Percentiles rank a stretch among this genome's conserved stretches.
Evolutionary conservation across 2,329 filamentous ascomycete genomes (phyloP).

Genomic region (Gaeumannomyces sp.): DNA sequence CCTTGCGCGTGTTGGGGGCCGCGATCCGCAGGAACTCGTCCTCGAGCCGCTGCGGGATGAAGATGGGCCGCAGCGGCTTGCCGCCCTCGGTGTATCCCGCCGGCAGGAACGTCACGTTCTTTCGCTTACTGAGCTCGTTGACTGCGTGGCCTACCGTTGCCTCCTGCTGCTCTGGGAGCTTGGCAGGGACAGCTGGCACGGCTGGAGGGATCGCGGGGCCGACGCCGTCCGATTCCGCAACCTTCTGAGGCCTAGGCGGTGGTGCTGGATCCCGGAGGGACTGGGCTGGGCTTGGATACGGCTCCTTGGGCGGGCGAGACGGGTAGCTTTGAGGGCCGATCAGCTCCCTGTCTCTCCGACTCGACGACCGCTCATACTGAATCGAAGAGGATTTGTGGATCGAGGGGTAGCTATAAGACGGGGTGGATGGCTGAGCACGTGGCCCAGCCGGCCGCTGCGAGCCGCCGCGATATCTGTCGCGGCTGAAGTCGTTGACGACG

Average conservation of each 20-base stretch:
- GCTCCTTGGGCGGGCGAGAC: constrained; percentile 32
- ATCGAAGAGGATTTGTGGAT: constrained; percentile 46
- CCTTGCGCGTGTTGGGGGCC: constrained; percentile 66
- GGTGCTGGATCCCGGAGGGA: background rate
- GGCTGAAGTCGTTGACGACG: constrained; percentile 20
- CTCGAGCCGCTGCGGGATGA: constrained; percentile 73
- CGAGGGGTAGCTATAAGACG: constrained; percentile 49
- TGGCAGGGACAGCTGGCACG: constrained; percentile 25
- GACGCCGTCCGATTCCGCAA: background rate
- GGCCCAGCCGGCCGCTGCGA: background rate
- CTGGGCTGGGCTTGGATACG: constrained; percentile 7
- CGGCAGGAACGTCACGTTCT: constrained; percentile 69
- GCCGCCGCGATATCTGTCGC: constrained; percentile 13
- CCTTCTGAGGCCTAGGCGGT: constrained; percentile 9
- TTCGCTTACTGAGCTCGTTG: constrained; percentile 16
- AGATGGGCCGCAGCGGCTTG: constrained; percentile 76
- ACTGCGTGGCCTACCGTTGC: constrained; percentile 15
- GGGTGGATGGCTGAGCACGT: constrained; percentile 1
- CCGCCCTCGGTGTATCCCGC: constrained; percentile 88
- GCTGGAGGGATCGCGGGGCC: constrained; percentile 9
- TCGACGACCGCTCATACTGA: constrained; percentile 35
- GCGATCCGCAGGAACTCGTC: constrained; percentile 69
- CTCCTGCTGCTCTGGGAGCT: constrained; percentile 22
- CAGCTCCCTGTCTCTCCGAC: constrained; percentile 10
- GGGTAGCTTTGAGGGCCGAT: constrained; percentile 13